Evolutionary conservation across 345 rosid genomes (phyloP).

Genomic region (Eucalyptus virginea): DNA sequence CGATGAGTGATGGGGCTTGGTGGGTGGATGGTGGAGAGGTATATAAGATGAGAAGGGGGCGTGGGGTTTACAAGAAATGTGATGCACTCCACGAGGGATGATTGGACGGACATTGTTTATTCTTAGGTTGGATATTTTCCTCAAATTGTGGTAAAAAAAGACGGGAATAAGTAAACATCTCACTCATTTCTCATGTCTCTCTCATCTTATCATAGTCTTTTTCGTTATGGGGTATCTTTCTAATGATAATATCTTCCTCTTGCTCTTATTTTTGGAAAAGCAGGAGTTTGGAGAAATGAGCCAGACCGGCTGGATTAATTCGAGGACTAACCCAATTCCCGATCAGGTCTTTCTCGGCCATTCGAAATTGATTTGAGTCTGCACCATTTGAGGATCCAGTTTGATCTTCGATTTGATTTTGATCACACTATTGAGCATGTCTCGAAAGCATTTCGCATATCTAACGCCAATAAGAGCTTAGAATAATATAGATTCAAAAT

Average conservation of each 20-base stretch:
- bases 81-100: slow-evolving; percentile 32
- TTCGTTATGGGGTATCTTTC: background rate
- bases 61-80: slow-evolving; percentile 7
- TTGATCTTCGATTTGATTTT: background rate
- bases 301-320: background rate
- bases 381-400: background rate
- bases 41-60: slow-evolving; percentile 11
- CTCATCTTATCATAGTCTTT: background rate
- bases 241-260: background rate
- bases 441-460: background rate
- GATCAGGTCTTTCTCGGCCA: background rate
- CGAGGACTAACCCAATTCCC: background rate
- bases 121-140: slow-evolving; percentile 1
- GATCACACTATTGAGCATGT: background rate
- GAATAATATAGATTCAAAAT: background rate
- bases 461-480: background rate
- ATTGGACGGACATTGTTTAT: slow-evolving; percentile 37
- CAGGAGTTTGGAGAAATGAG: background rate
- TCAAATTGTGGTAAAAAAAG: slow-evolving; percentile 7
- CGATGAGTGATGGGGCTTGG: background rate
- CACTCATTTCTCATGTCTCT: background rate
- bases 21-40: slow-evolving; percentile 16
- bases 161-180: background rate
- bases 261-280: background rate
- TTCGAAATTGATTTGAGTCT: background rate